Conservation (phyloP, 352 stramenopile genomes). For the Detonula confervacea region DNA sequence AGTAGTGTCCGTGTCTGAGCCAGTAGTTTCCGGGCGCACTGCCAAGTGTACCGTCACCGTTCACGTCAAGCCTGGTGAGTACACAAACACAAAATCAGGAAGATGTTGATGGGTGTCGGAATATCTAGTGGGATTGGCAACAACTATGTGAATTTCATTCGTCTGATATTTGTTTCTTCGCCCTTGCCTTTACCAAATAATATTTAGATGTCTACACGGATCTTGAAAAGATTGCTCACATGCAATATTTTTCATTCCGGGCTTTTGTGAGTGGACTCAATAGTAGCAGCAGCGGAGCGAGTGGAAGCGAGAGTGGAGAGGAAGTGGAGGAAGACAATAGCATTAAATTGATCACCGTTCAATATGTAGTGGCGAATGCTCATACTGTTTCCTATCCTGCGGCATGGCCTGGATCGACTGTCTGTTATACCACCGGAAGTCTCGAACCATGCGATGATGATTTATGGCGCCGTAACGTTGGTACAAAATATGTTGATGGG, state of each 20-base stretch:
- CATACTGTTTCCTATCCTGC: conserved; percentile 63
- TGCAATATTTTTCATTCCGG: conserved; percentile 84
- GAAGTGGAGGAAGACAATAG: conserved; percentile 27
- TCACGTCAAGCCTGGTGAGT: conserved; percentile 61
- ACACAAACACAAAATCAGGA: neutral
- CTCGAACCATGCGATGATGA: conserved; percentile 58
- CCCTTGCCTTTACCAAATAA: neutral
- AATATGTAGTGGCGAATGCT: conserved; percentile 78
- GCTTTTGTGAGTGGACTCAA: conserved; percentile 48
- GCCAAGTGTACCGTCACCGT: conserved; percentile 59
- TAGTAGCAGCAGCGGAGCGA: conserved; percentile 12
- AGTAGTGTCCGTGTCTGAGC: conserved; percentile 36
- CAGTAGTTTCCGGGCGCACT: conserved; percentile 24
- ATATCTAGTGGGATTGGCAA: neutral
- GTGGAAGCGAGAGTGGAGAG: conserved; percentile 10
- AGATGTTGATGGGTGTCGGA: neutral
- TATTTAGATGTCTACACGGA: conserved; percentile 69
- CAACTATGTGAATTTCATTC: neutral
- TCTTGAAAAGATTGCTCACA: conserved; percentile 80
- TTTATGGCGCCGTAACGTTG: conserved; percentile 62
- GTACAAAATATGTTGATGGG: conserved; percentile 71
- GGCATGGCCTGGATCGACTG: conserved; percentile 70
- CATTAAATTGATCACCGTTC: conserved; percentile 56
- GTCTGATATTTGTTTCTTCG: neutral
- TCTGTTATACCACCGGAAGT: conserved; percentile 58